phyloP scores from a whole-genome alignment of 129 eudicot species.

The Artemisia argyi region DNA sequence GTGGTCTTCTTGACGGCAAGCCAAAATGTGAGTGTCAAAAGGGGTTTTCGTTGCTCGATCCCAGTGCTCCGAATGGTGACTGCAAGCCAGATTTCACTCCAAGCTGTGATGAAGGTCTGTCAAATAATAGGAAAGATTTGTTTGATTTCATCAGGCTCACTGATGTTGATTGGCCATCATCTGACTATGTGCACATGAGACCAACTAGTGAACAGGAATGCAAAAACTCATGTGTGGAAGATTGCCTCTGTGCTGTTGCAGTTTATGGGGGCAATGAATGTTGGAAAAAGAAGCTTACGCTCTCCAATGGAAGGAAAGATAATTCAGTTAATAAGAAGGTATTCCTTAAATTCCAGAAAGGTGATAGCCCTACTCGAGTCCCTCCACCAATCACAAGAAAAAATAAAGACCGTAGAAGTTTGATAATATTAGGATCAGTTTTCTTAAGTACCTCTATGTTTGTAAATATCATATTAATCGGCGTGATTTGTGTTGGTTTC shows the following conservation, averaged over 20 bases:
- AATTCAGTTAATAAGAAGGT: background rate
- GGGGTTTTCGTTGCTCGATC: background rate
- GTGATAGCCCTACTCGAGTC: background rate
- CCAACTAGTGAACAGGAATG: background rate
- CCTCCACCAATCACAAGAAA: background rate
- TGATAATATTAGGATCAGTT: background rate
- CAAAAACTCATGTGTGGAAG: background rate
- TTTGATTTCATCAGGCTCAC: background rate
- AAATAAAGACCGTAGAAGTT: background rate
- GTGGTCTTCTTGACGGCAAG: background rate
- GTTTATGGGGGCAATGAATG: background rate
- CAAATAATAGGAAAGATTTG: background rate
- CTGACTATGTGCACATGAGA: background rate
- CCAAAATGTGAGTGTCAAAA: background rate
- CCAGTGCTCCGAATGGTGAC: background rate
- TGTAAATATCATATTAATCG: background rate
- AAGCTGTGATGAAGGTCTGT: background rate
- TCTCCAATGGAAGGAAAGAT: conserved; percentile 1
- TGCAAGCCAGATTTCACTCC: background rate
- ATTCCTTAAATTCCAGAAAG: background rate
- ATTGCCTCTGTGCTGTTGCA: background rate
- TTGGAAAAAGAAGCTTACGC: conserved; percentile 6
- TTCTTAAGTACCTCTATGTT: background rate
- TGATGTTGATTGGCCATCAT: background rate
- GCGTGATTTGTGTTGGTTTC: background rate